phyloP scores from a whole-genome alignment of 176 grass and related monocot genomes.

The Phoenix roebelenii region DNA sequence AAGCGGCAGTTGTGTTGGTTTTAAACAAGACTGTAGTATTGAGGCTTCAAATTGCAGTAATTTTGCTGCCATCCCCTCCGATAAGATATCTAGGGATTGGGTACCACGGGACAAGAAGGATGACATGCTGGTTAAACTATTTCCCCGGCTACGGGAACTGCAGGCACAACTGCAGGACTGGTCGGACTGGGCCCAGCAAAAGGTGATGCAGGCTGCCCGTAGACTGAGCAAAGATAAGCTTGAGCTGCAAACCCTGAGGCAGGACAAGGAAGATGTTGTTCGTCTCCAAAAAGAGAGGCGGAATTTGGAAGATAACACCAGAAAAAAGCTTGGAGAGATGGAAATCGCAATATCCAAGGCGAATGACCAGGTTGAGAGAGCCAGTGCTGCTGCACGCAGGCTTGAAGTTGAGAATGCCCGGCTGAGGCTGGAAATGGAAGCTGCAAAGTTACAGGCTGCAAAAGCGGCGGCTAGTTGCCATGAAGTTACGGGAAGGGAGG shows the following conservation, averaged over 20 bases:
- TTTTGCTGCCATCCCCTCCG: conserved; percentile 33
- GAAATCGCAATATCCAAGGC: conserved; percentile 75
- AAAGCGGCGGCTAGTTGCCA: conserved; percentile 41
- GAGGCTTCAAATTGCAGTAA: conserved; percentile 33
- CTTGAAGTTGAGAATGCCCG: conserved; percentile 58
- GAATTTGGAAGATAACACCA: conserved; percentile 62
- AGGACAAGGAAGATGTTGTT: conserved; percentile 57
- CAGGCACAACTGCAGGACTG: conserved; percentile 67
- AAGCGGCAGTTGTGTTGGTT: conserved; percentile 21
- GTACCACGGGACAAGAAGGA: conserved; percentile 74
- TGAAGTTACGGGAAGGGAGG: conserved; percentile 66
- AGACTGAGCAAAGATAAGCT: conserved; percentile 81
- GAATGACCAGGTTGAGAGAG: conserved; percentile 54
- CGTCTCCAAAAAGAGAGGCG: conserved; percentile 66
- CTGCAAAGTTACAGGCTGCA: conserved; percentile 51
- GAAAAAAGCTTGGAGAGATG: conserved; percentile 90
- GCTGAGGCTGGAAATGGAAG: conserved; percentile 76
- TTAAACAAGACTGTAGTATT: conserved; percentile 25
- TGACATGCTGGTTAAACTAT: conserved; percentile 61
- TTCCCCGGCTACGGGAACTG: conserved; percentile 65
- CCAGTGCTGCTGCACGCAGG: conserved; percentile 51
- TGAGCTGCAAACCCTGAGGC: conserved; percentile 61
- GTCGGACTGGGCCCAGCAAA: conserved; percentile 91
- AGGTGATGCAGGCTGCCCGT: conserved; percentile 87
- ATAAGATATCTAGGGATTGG: conserved; percentile 49